Conservation (phyloP, 2,329 filamentous ascomycete genomes). For the Tricladium varicosporioides region DNA sequence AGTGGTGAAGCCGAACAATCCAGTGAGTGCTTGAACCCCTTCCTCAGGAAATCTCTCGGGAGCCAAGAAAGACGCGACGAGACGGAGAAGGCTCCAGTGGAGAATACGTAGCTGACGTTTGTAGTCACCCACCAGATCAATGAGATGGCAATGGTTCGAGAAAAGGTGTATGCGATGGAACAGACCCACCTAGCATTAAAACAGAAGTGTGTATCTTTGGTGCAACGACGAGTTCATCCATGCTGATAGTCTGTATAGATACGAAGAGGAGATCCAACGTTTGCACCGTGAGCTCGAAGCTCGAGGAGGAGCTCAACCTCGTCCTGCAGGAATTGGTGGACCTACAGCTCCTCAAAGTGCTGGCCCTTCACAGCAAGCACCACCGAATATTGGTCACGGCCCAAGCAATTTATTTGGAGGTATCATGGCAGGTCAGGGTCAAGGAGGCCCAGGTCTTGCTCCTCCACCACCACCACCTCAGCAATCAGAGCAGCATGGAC, state of each 20-base stretch:
- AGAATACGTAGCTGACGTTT: neutral
- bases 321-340: constrained; percentile 68
- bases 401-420: constrained; percentile 89
- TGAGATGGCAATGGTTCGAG: constrained; percentile 90
- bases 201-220: constrained; percentile 66
- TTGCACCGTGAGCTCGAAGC: constrained; percentile 85
- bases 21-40: constrained; percentile 61
- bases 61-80: neutral
- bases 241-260: constrained; percentile 52
- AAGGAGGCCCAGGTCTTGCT: constrained; percentile 81
- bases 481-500: constrained; percentile 55
- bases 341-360: constrained; percentile 64
- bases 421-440: constrained; percentile 88
- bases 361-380: constrained; percentile 79
- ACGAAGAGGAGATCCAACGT: constrained; percentile 85
- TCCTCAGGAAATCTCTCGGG: neutral
- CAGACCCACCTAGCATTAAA: constrained; percentile 86
- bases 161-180: constrained; percentile 92
- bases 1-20: constrained; percentile 90
- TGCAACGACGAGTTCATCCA: neutral
- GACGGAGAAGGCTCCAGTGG: neutral
- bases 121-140: constrained; percentile 85
- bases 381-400: constrained; percentile 82
- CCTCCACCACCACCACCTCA: constrained; percentile 57
- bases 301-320: constrained; percentile 56